Percentiles rank a stretch among this genome's conserved stretches.
Conservation (phyloP, 2,329 filamentous ascomycete species). For the Colletotrichum tanaceti region DNA sequence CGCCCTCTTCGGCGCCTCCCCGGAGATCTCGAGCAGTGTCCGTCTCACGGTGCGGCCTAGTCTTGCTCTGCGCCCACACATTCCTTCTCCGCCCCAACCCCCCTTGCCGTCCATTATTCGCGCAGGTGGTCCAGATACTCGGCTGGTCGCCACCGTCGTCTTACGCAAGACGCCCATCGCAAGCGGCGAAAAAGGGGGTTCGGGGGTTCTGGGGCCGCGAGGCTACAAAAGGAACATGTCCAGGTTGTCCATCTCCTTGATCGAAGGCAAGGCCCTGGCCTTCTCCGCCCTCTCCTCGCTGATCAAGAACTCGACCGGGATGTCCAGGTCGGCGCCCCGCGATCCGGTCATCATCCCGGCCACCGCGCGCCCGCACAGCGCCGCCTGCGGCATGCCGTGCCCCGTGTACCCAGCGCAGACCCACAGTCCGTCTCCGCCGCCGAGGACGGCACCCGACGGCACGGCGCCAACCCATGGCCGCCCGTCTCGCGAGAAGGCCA, state of each 20-base stretch:
- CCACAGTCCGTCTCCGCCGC: constrained; percentile 69
- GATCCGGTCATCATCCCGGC: constrained; percentile 68
- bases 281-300: constrained; percentile 48
- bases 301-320: constrained; percentile 58
- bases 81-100: not conserved
- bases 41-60: not conserved
- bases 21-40: not conserved
- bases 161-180: no score
- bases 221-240: constrained; percentile 39
- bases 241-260: constrained; percentile 38
- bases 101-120: not conserved
- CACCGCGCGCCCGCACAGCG: constrained; percentile 72
- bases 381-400: constrained; percentile 82
- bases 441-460: constrained; percentile 55
- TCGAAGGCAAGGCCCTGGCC: constrained; percentile 38
- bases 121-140: not conserved
- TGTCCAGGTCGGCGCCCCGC: constrained; percentile 49
- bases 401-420: constrained; percentile 76
- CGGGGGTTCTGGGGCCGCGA: not conserved
- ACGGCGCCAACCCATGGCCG: constrained; percentile 78
- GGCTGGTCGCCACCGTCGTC: not conserved
- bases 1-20: constrained; percentile 2
- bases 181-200: not conserved
- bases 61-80: not conserved
- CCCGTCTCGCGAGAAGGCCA: constrained; percentile 78